Conservation (phyloP, 441 rosid genomes). For the Arabidopsis hybrid region DNA sequence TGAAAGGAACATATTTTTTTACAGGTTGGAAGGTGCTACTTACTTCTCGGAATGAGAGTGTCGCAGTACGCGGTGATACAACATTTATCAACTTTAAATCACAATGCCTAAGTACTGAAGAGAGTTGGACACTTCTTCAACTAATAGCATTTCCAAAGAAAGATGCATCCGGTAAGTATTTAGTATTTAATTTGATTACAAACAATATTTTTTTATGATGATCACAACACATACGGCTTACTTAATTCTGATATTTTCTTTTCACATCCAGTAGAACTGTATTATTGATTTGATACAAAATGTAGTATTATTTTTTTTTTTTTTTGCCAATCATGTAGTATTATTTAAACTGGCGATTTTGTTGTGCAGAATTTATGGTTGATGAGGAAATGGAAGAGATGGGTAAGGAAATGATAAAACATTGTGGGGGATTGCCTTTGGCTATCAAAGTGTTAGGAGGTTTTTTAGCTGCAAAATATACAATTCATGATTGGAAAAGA, state of each 20-base stretch:
- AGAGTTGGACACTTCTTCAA: slow-evolving; percentile 40
- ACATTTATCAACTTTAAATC: slow-evolving; percentile 20
- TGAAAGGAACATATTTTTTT: background rate
- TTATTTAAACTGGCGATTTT: background rate
- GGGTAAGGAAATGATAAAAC: slow-evolving; percentile 24
- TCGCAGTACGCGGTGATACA: background rate
- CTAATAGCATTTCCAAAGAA: slow-evolving; percentile 10
- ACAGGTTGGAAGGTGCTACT: slow-evolving; percentile 30
- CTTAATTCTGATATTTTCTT: too few species aligned
- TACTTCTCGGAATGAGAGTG: slow-evolving; percentile 36
- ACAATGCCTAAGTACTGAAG: background rate
- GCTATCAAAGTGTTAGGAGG: slow-evolving; percentile 36
- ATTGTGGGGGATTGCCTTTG: slow-evolving; percentile 37
- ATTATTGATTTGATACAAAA: background rate
- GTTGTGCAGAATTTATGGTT: background rate
- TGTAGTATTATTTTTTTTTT: background rate
- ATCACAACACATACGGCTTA: background rate
- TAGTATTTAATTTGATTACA: background rate
- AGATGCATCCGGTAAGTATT: slow-evolving; percentile 14
- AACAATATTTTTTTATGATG: background rate
- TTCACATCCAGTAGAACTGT: background rate
- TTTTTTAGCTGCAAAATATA: slow-evolving; percentile 10
- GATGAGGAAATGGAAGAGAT: slow-evolving; percentile 13
- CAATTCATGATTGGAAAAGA: background rate
- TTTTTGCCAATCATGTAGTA: too few species aligned